Base-by-base conservation (phyloP, 2,329 filamentous ascomycete genomes). In the Colletotrichum agaves region DNA sequence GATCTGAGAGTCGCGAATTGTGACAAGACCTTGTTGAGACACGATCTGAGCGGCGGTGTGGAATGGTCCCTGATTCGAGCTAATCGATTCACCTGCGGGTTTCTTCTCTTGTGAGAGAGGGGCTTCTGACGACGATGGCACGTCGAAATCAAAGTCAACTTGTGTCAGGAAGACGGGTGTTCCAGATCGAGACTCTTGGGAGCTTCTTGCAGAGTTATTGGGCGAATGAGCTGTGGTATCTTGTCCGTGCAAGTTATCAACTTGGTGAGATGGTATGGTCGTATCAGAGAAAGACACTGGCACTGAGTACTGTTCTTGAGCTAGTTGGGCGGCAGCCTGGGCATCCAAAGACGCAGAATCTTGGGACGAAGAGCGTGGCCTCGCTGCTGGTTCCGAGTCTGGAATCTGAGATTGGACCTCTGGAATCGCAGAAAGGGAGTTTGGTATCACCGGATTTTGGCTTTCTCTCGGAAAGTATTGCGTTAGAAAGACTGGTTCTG, bases 91-190 rank as follows among this genome's bases (percentile, higher is more conserved):
- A 27, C 44, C 44, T 19, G 10, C n/a, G 13, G 17, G 2, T n/a
- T 17, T 19, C 15, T 50, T 21, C 31, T 58, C 43, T 31, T 43
- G 31, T 2, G 46, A 47, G 5, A 23, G 17, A 17, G 44, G 12
- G 15, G 52, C 10, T 49, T 59, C 56, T 5, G 57, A 69, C 12
- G 56, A 66, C 33, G 39, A 53, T 8, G 57, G n/a, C 8, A 19
- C 31, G 17, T 61, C 44, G 7, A 65, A 57, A 10, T 69, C 49
- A 31, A 69, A 69, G 31, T 56, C 19, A 46, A 61, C 33, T 44
- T 70, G 65, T 7, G 60, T 65, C 6, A 55, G 21, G n/a, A 68
- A 65, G n/a, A 68, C n/a, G 10, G 55, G 61, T 12, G 46, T 41
- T 37, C 61, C 39, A n/a, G 39, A 11, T 13, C 39, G 61, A 13